Evolutionary conservation across 2,329 filamentous ascomycete species (phyloP).

Genomic region (Grosmannia penicillata): DNA sequence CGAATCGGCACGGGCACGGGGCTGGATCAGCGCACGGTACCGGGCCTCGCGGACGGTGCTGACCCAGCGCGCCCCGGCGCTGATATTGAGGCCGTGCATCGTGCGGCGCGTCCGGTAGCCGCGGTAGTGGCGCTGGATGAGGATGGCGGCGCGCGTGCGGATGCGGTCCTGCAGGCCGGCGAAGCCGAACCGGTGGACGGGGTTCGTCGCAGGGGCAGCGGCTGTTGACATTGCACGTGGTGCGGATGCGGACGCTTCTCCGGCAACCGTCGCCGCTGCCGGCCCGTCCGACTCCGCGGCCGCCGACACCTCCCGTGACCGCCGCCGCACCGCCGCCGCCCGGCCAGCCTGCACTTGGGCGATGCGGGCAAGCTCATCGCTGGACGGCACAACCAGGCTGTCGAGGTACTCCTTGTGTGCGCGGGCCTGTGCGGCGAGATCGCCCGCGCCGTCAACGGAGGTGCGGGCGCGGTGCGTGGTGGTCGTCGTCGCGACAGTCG

Average conservation of each 20-base stretch:
- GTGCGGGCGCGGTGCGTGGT: too few species aligned
- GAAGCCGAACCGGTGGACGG: neutral
- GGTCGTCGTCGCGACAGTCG: neutral
- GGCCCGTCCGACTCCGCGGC: slow-evolving; percentile 7
- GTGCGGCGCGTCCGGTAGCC: slow-evolving; percentile 62
- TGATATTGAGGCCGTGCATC: slow-evolving; percentile 51
- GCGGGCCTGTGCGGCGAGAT: slow-evolving; percentile 9
- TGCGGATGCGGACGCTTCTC: neutral
- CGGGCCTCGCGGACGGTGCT: slow-evolving; percentile 47
- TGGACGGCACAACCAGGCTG: slow-evolving; percentile 31
- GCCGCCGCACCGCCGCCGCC: slow-evolving; percentile 28
- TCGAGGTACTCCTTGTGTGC: slow-evolving; percentile 33
- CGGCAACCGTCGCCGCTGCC: neutral
- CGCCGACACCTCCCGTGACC: slow-evolving; percentile 18
- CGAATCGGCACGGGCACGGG: slow-evolving; percentile 19
- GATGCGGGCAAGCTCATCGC: slow-evolving; percentile 32
- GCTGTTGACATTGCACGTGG: neutral
- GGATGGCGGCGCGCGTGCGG: slow-evolving; percentile 30
- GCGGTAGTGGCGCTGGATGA: slow-evolving; percentile 60
- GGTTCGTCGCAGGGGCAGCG: too few species aligned
- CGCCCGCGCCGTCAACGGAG: too few species aligned
- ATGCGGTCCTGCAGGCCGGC: slow-evolving; percentile 6
- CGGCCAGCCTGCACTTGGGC: slow-evolving; percentile 30
- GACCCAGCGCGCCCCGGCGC: slow-evolving; percentile 57
- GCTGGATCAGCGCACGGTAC: slow-evolving; percentile 34